Evolutionary conservation across 1,284 basidiomycete genomes (phyloP).

Genomic region (Volvariella surrecta): DNA sequence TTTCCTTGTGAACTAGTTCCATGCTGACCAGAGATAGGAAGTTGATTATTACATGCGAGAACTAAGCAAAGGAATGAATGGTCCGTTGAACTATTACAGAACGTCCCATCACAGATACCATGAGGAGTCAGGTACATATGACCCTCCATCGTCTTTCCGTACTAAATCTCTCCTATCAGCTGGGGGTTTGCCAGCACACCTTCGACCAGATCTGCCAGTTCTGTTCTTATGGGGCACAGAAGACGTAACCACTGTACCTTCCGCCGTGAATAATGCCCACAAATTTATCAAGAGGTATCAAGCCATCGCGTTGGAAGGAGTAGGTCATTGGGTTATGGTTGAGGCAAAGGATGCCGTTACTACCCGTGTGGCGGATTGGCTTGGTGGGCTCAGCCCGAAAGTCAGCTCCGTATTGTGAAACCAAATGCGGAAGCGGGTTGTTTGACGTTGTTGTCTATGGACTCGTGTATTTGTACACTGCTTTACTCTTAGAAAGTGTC

Average conservation of each 20-base stretch:
- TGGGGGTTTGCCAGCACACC: slow-evolving; percentile 29
- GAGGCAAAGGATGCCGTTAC: slow-evolving; percentile 36
- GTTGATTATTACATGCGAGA: slow-evolving; percentile 37
- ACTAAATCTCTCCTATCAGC: slow-evolving; percentile 16
- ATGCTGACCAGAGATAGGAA: slow-evolving; percentile 30
- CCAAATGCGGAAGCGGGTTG: background rate
- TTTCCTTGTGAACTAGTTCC: no score
- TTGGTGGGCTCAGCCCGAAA: slow-evolving; percentile 23
- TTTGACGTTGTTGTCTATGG: background rate
- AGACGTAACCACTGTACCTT: slow-evolving; percentile 33
- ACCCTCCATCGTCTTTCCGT: slow-evolving; percentile 2
- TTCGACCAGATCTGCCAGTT: slow-evolving; percentile 42
- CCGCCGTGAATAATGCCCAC: slow-evolving; percentile 29
- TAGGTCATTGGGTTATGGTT: slow-evolving; percentile 63
- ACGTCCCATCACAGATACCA: slow-evolving; percentile 46
- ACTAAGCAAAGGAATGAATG: slow-evolving; percentile 46
- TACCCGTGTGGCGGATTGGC: slow-evolving; percentile 37
- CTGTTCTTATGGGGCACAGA: slow-evolving; percentile 52
- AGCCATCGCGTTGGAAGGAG: slow-evolving; percentile 38
- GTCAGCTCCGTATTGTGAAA: no score
- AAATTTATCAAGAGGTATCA: slow-evolving; percentile 41
- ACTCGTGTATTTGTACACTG: background rate
- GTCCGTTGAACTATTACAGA: slow-evolving; percentile 65
- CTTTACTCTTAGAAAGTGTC: background rate
- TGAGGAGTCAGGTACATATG: slow-evolving; percentile 49